Evolutionary conservation across 805 yeast genomes (phyloP), one percentile per base, ranked within the genome.

Genomic region (Saturnispora sanitii): DNA sequence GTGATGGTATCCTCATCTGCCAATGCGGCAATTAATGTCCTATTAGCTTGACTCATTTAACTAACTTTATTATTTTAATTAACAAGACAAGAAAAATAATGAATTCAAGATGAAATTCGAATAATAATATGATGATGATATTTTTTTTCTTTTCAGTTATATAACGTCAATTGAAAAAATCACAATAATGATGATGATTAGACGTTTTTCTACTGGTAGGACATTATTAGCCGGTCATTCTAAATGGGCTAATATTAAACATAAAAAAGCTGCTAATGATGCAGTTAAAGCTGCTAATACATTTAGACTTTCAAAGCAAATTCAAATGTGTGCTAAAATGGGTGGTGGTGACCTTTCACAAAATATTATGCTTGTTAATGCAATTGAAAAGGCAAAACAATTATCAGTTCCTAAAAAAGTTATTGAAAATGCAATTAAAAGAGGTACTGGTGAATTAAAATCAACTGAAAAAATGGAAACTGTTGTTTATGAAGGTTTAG

Each of bases 1-100:
- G 98, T 92, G 45, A 92, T 88, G 18, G 97, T 82, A 57, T 92
- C 97, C 65, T 92, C 98, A 56, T 92, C 98, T 15, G 96, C 98
- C 55, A 92, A 86, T 30, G 88, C 94, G 11, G 96, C 97, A 44
- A 92, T 68, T 50, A 88, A 70, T 30, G 82, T 73, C 55, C 98
- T 79, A 57, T 87, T 83, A 36, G 52, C 29, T 12, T n/a, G n/a
- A n/a, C n/a, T n/a, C n/a, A n/a, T n/a, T n/a, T n/a, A n/a, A n/a
- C n/a, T n/a, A n/a, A n/a, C n/a, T n/a, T n/a, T n/a, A n/a, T n/a
- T n/a, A n/a, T n/a, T n/a, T n/a, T n/a, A n/a, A n/a, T n/a, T n/a
- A n/a, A n/a, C n/a, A n/a, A n/a, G n/a, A n/a, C n/a, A n/a, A n/a
- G n/a, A n/a, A n/a, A n/a, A n/a, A n/a, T n/a, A n/a, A n/a, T 56